These are phyloP conservation scores for Debaryomyces sp. DNA, from an alignment of 1,139 yeast genomes.

Conservation along the genomic window DNA sequence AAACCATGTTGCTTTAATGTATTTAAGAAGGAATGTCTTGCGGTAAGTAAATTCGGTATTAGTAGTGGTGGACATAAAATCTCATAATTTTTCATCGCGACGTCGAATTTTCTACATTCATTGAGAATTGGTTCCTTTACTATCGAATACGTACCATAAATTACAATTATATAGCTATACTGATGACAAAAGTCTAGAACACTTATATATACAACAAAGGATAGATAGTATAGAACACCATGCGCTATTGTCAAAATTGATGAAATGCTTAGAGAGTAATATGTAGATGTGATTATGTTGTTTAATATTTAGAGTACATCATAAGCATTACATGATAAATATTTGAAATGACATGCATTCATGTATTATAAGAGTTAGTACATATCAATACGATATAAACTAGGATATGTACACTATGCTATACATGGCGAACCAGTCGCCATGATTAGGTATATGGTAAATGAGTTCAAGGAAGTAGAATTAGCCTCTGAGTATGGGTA, in stretches of 20 bases:
- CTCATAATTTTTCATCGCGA: conserved; percentile 7
- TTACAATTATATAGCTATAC: background rate
- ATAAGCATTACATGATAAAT: background rate
- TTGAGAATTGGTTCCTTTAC: background rate
- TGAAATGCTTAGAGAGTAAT: too few species aligned
- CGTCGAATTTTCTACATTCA: conserved; percentile 4
- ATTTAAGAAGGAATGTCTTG: background rate
- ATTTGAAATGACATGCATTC: background rate
- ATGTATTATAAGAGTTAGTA: background rate
- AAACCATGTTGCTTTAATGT: conserved; percentile 63
- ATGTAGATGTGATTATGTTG: too few species aligned
- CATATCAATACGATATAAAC: background rate
- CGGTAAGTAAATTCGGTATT: background rate
- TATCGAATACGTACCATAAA: background rate
- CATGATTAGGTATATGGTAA: background rate
- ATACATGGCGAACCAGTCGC: background rate
- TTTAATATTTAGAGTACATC: background rate
- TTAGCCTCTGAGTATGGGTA: background rate
- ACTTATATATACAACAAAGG: background rate
- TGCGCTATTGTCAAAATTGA: too few species aligned
- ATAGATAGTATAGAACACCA: background rate
- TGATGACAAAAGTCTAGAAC: background rate
- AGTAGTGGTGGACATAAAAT: conserved; percentile 1
- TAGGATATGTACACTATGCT: background rate
- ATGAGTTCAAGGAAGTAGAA: background rate